Evolutionary conservation across 352 stramenopile genomes (phyloP), one percentile per base, ranked within the genome.

Genomic region (Phytophthora pini): DNA sequence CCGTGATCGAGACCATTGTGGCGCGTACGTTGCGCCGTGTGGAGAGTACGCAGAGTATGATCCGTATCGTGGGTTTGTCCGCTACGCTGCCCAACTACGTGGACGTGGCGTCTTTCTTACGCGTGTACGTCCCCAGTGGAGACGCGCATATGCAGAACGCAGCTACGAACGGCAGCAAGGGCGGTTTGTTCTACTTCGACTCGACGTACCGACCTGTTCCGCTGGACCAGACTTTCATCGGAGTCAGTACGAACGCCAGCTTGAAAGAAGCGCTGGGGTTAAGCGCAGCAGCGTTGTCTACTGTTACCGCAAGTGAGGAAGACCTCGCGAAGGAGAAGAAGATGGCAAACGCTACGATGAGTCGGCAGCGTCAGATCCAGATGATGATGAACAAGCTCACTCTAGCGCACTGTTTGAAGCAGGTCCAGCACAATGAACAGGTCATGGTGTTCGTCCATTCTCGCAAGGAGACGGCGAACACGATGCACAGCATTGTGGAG

Each of bases 381-480:
- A 43, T 90, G 51, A 84, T 92, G 67, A 94, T 96, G 87, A 94
- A 95, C 73, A 92, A 97, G 62, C 70, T 96, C 15, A 77, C 84
- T 17, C 79, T 89, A 8, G 74, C 77, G 1, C 86, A 93, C 47
- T 94, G 87, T 40, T 48, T 94, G 15, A 72, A 79, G 41, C 85
- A 92, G 36, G 76, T 93, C 0, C 65, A 80, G 39, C 72, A 84
- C 36, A 77, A 82, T 11, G 79, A 96, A 62, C 88, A 96, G 58
- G 86, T 99, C 3, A 99, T 99, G 98, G 96, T 99, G 8, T 99
- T 99, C 83, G 98, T 99, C 7, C 98, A 99, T 76, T 98, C 93
- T 13, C 92, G 98, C 32, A 99, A 99, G 68, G 98, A 99, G 50
- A 99, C 98, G 0, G 89, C 94, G 20, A 89, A 89, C 32, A 99